Conservation (phyloP, 129 eudicot genomes). For the Ambrosia trifida region DNA sequence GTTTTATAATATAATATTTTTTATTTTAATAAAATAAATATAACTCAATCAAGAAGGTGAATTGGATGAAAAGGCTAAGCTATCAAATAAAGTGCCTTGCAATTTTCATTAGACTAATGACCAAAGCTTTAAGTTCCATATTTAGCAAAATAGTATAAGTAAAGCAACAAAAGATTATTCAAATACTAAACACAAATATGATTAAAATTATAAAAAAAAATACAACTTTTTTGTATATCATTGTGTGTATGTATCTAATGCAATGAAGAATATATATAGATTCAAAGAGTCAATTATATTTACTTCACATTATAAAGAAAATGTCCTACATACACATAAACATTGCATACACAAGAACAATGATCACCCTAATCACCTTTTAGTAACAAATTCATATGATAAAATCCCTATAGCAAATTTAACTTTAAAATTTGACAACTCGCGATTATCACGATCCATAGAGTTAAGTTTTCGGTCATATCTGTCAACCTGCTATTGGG, state of each 20-base stretch:
- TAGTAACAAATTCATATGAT: constrained; percentile 3
- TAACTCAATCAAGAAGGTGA: not conserved
- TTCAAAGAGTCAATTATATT: not conserved
- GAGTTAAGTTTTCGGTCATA: not conserved
- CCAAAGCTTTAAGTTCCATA: constrained; percentile 8
- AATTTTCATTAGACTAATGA: not conserved
- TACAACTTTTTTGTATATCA: no score
- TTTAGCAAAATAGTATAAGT: not conserved
- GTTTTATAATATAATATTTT: no score
- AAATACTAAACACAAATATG: not conserved
- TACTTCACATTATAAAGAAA: not conserved
- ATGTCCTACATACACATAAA: constrained; percentile 20
- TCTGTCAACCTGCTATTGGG: constrained; percentile 47
- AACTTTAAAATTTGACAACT: not conserved
- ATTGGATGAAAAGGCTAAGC: not conserved
- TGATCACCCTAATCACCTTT: constrained; percentile 23
- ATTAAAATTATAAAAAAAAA: no score
- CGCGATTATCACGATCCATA: not conserved
- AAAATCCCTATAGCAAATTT: not conserved
- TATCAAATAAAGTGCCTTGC: not conserved
- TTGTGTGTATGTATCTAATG: not conserved
- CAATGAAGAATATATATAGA: constrained; percentile 3
- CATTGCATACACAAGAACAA: constrained; percentile 31
- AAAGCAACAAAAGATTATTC: not conserved
- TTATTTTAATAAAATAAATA: no score